Percentiles rank a stretch among this genome's conserved stretches.
These are phyloP conservation scores for Cryomyces minteri DNA, from an alignment of 495 filamentous ascomycete genomes.

Conservation along the genomic window DNA sequence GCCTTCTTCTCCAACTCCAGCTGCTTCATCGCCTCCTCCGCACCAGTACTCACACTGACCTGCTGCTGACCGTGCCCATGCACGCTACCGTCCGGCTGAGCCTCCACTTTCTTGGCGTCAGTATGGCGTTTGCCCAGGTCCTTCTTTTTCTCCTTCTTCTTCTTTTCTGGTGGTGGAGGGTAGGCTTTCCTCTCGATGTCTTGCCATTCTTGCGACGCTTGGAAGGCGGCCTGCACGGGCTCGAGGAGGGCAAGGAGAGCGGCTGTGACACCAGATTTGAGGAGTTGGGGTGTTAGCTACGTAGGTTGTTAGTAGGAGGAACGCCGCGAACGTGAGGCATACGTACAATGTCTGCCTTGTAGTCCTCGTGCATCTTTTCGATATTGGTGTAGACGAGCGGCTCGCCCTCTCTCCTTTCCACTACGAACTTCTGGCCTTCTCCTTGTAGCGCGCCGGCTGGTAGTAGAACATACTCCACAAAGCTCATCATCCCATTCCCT, in stretches of 20 bases:
- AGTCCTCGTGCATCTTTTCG: conserved; percentile 56
- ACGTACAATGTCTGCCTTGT: conserved; percentile 58
- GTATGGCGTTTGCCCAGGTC: conserved; percentile 56
- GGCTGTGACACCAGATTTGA: conserved; percentile 30
- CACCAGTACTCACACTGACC: conserved; percentile 18
- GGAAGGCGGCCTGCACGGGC: conserved; percentile 56
- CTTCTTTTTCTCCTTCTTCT: conserved; percentile 57
- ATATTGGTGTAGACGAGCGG: conserved; percentile 60
- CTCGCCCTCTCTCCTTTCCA: conserved; percentile 42
- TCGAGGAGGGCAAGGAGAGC: conserved; percentile 53
- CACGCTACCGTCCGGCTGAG: conserved; percentile 19
- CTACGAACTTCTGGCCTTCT: conserved; percentile 35
- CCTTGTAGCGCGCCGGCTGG: conserved; percentile 40
- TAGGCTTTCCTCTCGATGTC: conserved; percentile 63
- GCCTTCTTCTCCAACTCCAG: conserved; percentile 11
- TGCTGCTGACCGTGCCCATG: conserved; percentile 19
- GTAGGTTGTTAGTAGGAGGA: conserved; percentile 2
- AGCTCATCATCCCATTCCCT: conserved; percentile 66
- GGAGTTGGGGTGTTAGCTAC: conserved; percentile 63
- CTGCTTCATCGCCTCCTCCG: conserved; percentile 23
- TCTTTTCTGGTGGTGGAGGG: conserved; percentile 38
- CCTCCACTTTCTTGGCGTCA: conserved; percentile 10
- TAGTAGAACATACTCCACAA: conserved; percentile 72
- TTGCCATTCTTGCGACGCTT: conserved; percentile 60
- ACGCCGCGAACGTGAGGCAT: conserved; percentile 1